phyloP scores from a whole-genome alignment of 208 protist genomes.

The Herpetomonas tarakana region DNA sequence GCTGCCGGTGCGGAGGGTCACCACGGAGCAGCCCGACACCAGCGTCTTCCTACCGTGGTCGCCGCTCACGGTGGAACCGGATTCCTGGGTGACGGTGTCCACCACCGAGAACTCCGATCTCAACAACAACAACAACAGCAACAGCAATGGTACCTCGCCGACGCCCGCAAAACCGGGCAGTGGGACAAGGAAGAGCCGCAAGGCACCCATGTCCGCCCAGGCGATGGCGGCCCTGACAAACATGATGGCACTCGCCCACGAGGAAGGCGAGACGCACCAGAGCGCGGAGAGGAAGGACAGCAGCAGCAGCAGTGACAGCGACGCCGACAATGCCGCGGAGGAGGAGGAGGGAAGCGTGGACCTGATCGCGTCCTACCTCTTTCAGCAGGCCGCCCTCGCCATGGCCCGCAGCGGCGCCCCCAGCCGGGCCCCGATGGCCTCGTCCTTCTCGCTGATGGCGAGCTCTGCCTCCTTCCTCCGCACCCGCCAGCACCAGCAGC shows the following conservation, averaged over 20 bases:
- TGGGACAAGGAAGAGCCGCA: neutral
- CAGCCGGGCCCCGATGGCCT: neutral
- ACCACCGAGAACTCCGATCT: neutral
- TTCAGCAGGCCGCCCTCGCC: neutral
- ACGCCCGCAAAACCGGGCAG: too few species aligned
- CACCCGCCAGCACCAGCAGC: neutral
- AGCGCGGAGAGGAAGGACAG: neutral
- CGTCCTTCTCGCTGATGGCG: neutral
- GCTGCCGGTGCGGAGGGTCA: conserved; percentile 5
- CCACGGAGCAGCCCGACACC: conserved; percentile 27
- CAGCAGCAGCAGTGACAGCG: neutral
- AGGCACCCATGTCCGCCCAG: neutral
- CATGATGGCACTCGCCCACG: neutral
- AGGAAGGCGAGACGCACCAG: neutral
- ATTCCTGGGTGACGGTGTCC: conserved; percentile 24
- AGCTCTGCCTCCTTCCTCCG: too few species aligned
- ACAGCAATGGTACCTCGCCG: neutral
- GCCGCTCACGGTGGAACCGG: conserved; percentile 53
- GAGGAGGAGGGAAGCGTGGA: neutral
- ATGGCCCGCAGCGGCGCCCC: neutral
- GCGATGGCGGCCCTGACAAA: neutral
- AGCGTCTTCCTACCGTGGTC: conserved; percentile 65
- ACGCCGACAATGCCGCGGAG: neutral
- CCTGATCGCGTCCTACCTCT: neutral
- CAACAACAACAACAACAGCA: neutral